Conservation (phyloP, 2,329 filamentous ascomycete genomes). For the Ceratocystis destructans region DNA sequence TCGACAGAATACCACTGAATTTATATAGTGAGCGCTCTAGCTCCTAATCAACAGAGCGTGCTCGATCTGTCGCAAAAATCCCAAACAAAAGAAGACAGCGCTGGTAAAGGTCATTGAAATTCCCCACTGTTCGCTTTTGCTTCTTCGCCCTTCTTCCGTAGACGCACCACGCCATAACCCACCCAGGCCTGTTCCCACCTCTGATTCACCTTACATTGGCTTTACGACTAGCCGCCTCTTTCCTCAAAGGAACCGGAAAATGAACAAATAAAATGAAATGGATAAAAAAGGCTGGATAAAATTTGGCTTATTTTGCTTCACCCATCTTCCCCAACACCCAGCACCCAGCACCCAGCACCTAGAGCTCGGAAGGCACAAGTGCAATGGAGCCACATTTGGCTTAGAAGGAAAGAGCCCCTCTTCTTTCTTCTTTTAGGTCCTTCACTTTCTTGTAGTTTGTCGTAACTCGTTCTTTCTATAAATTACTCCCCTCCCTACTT, state of each 20-base stretch:
- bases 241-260: background rate
- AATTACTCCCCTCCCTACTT: background rate
- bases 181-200: background rate
- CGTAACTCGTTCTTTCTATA: background rate
- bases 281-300: background rate
- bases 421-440: background rate
- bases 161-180: background rate
- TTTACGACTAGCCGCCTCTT: background rate
- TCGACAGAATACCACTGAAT: no score
- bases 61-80: no score
- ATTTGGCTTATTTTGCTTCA: background rate
- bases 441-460: background rate
- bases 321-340: background rate
- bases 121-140: background rate
- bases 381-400: background rate
- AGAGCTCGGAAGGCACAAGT: background rate
- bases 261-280: background rate
- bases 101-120: no score
- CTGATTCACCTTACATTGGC: background rate
- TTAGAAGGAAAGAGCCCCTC: constrained; percentile 1
- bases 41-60: no score
- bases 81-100: no score
- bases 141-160: background rate
- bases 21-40: no score
- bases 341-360: background rate